Evolutionary conservation across 148 eudicot genomes (phyloP).

Genomic region (Rhododendron vialii): DNA sequence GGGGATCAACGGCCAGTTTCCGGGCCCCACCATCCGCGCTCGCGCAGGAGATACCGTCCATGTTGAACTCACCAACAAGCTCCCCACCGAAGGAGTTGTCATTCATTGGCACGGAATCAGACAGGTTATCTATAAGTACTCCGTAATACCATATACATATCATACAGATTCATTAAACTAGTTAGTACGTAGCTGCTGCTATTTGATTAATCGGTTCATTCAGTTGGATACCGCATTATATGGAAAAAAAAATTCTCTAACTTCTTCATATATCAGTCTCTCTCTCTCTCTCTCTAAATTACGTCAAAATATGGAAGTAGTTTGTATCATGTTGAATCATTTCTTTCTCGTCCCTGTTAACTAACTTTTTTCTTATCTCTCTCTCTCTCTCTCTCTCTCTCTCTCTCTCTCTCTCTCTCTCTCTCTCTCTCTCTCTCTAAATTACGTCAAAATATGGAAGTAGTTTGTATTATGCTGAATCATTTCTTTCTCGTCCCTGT

Average conservation of each 20-base stretch:
- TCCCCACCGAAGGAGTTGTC: conserved; percentile 72
- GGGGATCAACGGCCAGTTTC: conserved; percentile 75
- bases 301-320: not conserved
- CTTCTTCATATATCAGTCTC: not conserved
- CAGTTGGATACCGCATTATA: not conserved
- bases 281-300: not conserved
- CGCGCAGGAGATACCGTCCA: conserved; percentile 55
- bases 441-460: too few species aligned
- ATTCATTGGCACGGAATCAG: conserved; percentile 95
- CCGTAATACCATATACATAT: not conserved
- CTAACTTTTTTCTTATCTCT: not conserved
- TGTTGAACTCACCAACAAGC: conserved; percentile 65
- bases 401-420: not conserved
- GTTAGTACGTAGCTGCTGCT: not conserved
- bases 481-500: too few species aligned
- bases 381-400: too few species aligned
- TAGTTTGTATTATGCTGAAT: too few species aligned
- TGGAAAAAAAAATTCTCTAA: not conserved
- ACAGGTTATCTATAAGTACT: conserved; percentile 37
- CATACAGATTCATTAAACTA: not conserved
- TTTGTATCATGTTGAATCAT: not conserved
- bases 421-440: too few species aligned
- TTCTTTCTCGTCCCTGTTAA: not conserved
- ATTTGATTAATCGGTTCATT: not conserved
- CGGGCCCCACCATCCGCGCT: conserved; percentile 72